phyloP scores from a whole-genome alignment of 306 rosid genomes.

The Cucurbita argyrosperma region DNA sequence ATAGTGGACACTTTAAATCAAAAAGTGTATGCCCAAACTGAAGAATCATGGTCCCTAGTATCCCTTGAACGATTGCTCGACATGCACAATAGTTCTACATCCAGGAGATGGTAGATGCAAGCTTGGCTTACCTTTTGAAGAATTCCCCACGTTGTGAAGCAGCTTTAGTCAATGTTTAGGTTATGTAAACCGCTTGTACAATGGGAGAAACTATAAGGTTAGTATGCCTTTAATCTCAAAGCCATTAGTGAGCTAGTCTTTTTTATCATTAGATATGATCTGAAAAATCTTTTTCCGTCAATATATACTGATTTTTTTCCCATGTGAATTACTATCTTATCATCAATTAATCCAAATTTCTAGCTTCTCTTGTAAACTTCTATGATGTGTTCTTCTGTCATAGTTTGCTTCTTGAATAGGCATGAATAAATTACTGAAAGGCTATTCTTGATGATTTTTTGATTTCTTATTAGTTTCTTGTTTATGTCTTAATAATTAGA shows the following conservation, averaged over 20 bases:
- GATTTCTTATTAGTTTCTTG: not conserved
- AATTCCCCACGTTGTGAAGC: not conserved
- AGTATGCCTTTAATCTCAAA: not conserved
- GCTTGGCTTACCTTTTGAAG: not conserved
- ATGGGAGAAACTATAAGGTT: not conserved
- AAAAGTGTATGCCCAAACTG: conserved; percentile 60
- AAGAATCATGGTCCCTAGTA: conserved; percentile 54
- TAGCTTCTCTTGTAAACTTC: not conserved
- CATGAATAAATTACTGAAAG: not conserved
- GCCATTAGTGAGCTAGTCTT: not conserved
- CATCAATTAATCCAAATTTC: not conserved
- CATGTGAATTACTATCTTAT: conserved; percentile 2
- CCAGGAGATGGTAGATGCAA: conserved; percentile 12
- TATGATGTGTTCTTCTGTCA: not conserved
- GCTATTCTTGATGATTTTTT: not conserved
- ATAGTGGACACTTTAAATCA: conserved; percentile 51
- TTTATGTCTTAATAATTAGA: not conserved
- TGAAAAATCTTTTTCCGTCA: conserved; percentile 3
- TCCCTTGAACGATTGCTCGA: conserved; percentile 59
- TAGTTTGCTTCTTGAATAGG: not conserved
- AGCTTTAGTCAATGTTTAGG: not conserved
- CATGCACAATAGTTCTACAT: conserved; percentile 38
- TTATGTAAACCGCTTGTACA: not conserved
- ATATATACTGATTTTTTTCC: not conserved
- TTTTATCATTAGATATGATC: not conserved